A percentile compares a stretch with the other conserved stretches of the same genome.
Conservation (phyloP, 2,329 filamentous ascomycete genomes). For the Venturia effusa region DNA sequence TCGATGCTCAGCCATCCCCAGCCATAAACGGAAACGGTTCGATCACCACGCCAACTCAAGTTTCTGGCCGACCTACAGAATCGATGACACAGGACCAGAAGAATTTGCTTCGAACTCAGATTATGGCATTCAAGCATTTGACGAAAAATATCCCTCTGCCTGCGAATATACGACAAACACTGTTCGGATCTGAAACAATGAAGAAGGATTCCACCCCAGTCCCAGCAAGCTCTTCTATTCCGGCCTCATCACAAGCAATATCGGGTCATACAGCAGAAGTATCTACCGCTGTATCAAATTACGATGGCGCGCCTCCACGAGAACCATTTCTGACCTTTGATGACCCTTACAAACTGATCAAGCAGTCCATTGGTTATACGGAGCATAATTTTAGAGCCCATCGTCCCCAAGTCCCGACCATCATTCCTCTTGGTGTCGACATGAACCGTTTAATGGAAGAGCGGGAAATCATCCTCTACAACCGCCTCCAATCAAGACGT, state of each 20-base stretch:
- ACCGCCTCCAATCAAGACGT: slow-evolving; percentile 76
- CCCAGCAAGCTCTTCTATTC: slow-evolving; percentile 31
- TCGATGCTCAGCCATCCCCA: neutral
- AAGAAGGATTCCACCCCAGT: slow-evolving; percentile 14
- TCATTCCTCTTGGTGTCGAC: slow-evolving; percentile 83
- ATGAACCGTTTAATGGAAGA: slow-evolving; percentile 77
- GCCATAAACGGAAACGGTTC: slow-evolving; percentile 8
- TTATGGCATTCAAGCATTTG: slow-evolving; percentile 81
- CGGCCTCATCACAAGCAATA: slow-evolving; percentile 42
- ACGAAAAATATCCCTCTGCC: slow-evolving; percentile 81
- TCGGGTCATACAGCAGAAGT: slow-evolving; percentile 31
- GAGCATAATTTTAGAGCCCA: slow-evolving; percentile 68
- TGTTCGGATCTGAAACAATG: slow-evolving; percentile 60
- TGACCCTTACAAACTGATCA: slow-evolving; percentile 48
- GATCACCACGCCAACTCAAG: neutral
- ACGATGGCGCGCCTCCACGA: slow-evolving; percentile 11
- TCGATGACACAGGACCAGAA: slow-evolving; percentile 44
- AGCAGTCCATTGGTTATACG: slow-evolving; percentile 55
- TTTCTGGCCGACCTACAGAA: neutral
- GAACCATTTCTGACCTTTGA: slow-evolving; percentile 60
- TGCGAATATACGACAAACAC: slow-evolving; percentile 64
- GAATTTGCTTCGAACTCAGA: slow-evolving; percentile 69
- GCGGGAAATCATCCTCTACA: slow-evolving; percentile 79
- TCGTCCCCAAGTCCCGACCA: slow-evolving; percentile 70
- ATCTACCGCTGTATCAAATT: slow-evolving; percentile 24